These are phyloP conservation scores for Loxodes magnus DNA, from an alignment of 73 alveolate species.

Conservation along the genomic window DNA sequence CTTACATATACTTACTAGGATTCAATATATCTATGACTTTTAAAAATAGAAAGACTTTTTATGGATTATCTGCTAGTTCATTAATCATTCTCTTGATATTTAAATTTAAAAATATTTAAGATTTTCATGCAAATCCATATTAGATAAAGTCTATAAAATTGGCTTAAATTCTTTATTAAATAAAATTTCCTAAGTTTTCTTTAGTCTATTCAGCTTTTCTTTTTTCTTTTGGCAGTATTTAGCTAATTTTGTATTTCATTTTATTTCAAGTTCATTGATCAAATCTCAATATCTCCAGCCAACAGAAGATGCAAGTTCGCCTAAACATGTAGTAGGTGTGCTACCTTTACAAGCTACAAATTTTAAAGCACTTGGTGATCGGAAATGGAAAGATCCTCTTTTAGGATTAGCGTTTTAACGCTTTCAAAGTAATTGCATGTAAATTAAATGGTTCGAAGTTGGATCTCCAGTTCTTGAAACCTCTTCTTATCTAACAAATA, in stretches of 20 bases:
- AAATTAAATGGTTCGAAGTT: conserved; percentile 25
- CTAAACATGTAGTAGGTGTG: conserved; percentile 81
- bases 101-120: too few species aligned
- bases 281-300: conserved; percentile 86
- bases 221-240: too few species aligned
- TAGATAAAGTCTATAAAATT: too few species aligned
- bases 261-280: conserved; percentile 70
- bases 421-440: conserved; percentile 76
- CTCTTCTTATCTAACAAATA: conserved; percentile 83
- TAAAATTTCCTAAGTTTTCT: too few species aligned
- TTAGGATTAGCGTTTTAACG: conserved; percentile 92
- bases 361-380: conserved; percentile 90
- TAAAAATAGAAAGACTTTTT: too few species aligned
- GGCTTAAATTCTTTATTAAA: too few species aligned
- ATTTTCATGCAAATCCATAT: too few species aligned
- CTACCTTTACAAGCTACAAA: conserved; percentile 84
- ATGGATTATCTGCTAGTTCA: too few species aligned
- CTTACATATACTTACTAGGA: too few species aligned
- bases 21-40: too few species aligned
- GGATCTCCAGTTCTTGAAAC: conserved; percentile 53
- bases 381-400: conserved; percentile 90
- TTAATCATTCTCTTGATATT: too few species aligned
- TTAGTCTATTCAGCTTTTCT: too few species aligned
- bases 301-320: conserved; percentile 72
- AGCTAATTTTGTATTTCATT: conserved; percentile 72